Base-by-base conservation (phyloP, 148 eudicot genomes). In the Vaccinium macrocarpon region DNA sequence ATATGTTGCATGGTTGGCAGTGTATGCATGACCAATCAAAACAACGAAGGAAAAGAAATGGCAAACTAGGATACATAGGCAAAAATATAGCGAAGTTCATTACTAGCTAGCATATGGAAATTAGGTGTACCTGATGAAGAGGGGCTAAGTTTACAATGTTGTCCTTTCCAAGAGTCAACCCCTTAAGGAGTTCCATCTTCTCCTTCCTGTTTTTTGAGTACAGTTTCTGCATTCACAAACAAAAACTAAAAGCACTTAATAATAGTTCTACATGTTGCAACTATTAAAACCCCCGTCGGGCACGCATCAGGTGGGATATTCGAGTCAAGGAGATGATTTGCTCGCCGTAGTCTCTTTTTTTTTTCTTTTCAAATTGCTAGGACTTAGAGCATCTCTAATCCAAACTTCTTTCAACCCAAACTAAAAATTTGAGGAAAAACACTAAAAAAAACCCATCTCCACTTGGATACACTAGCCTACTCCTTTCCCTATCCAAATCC, bases 171-270 rank as follows among this genome's bases (percentile, higher is more conserved):
- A 91, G 27, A 38, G 80, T 86, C 79, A 91, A 48, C 48, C 91
- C 92, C 61, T 87, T 83, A n/a, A 91, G 87, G 64, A 91, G 88
- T 84, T 91, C 92, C 89, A 91, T 49, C 87, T 91, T 91, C 87
- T 91, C 92, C 70, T 88, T 85, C 84, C 92, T 88, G 68, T 91
- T 91, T 53, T 88, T 86, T 8, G 74, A 19, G 78, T 87, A 90
- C 76, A 90, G 82, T 78, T 52, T 90, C 93, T 91, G 88, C 79
- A 27, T n/a, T 0, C 73, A 32, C 73, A 27, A 25, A 38, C 51
- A 74, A 18, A 21, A 42, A 23, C 25, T 23, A 64, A 23, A 64
- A 64, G 71, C 32, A 64, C 10, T 64, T 9, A 23, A 10, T 25
- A 64, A 29, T 14, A 11, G 1, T 23, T 42, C 46, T 42, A 42